Evolutionary conservation across 2,329 filamentous ascomycete genomes (phyloP).

Genomic region (Pseudodiploospora longispora): DNA sequence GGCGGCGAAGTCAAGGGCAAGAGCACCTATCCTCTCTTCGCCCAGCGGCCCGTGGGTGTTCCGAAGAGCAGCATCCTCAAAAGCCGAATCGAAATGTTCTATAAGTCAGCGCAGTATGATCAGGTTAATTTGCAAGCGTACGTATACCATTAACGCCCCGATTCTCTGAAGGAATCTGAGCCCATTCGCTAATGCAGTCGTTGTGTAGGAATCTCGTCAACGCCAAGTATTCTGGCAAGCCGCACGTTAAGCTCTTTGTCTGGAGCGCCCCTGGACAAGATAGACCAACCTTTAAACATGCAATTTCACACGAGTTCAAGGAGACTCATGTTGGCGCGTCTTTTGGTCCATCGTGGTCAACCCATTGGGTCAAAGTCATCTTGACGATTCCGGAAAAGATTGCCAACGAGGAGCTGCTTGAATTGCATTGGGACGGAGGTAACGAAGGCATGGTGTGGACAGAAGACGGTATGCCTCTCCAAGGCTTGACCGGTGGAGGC

Average conservation of each 20-base stretch:
- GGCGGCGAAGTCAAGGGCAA: slow-evolving; percentile 35
- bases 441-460: slow-evolving; percentile 95
- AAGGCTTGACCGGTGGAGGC: slow-evolving; percentile 83
- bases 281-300: slow-evolving; percentile 81
- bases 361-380: slow-evolving; percentile 89
- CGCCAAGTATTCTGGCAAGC: slow-evolving; percentile 49
- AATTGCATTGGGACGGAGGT: slow-evolving; percentile 92
- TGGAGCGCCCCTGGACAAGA: slow-evolving; percentile 75
- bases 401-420: slow-evolving; percentile 69
- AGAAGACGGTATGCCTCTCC: slow-evolving; percentile 78
- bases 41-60: slow-evolving; percentile 56
- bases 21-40: slow-evolving; percentile 45
- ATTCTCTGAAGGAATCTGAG: neutral
- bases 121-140: slow-evolving; percentile 66
- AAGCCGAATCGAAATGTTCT: slow-evolving; percentile 75
- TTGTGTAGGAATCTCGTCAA: slow-evolving; percentile 30
- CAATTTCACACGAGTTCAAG: slow-evolving; percentile 64
- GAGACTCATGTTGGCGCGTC: slow-evolving; percentile 65
- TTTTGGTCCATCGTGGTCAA: slow-evolving; percentile 94
- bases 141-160: slow-evolving; percentile 19
- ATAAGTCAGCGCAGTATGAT: slow-evolving; percentile 68
- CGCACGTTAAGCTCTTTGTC: slow-evolving; percentile 75
- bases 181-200: neutral
- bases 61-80: slow-evolving; percentile 80
- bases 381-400: slow-evolving; percentile 70